A percentile compares a stretch with the other conserved stretches of the same genome.
Evolutionary conservation across 768 basidiomycete genomes (phyloP).

Genomic region (Serendipita indica): DNA sequence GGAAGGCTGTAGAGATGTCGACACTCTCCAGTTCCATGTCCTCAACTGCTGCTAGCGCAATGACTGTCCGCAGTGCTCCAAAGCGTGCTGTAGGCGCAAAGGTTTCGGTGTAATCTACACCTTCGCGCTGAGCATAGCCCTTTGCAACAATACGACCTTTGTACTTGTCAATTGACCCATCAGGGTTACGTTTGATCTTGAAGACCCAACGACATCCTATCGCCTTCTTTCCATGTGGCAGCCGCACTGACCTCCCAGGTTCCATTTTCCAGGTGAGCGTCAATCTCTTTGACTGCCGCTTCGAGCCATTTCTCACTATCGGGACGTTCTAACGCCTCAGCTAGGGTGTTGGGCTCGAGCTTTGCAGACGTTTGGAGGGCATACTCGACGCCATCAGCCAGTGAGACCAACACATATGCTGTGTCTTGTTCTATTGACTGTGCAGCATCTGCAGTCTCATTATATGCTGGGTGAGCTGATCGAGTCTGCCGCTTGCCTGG

Average conservation of each 20-base stretch:
- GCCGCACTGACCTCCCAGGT: constrained; percentile 16
- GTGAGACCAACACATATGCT: neutral
- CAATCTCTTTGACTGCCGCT: constrained; percentile 17
- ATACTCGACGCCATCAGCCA: neutral
- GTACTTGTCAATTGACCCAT: constrained; percentile 18
- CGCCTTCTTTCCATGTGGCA: constrained; percentile 18
- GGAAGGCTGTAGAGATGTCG: constrained; percentile 11
- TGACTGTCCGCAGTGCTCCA: constrained; percentile 17
- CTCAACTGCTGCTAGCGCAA: constrained; percentile 18
- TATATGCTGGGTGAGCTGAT: too few relatives aligned
- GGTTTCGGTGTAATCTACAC: constrained; percentile 23
- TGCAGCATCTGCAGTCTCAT: too few relatives aligned
- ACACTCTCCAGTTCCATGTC: constrained; percentile 11
- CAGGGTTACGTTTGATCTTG: constrained; percentile 19
- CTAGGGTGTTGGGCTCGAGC: constrained; percentile 12
- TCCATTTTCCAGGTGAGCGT: constrained; percentile 11
- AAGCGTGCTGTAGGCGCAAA: constrained; percentile 19
- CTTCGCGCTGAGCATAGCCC: constrained; percentile 24
- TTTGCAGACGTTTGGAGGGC: neutral
- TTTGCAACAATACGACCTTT: constrained; percentile 26
- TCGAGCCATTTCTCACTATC: constrained; percentile 16
- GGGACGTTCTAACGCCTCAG: constrained; percentile 15
- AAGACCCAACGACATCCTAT: constrained; percentile 24
- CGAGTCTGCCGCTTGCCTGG: too few relatives aligned
- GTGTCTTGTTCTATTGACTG: too few relatives aligned